Evolutionary conservation across 148 eudicot species (phyloP).

Genomic region (Dysphania ambrosioides): DNA sequence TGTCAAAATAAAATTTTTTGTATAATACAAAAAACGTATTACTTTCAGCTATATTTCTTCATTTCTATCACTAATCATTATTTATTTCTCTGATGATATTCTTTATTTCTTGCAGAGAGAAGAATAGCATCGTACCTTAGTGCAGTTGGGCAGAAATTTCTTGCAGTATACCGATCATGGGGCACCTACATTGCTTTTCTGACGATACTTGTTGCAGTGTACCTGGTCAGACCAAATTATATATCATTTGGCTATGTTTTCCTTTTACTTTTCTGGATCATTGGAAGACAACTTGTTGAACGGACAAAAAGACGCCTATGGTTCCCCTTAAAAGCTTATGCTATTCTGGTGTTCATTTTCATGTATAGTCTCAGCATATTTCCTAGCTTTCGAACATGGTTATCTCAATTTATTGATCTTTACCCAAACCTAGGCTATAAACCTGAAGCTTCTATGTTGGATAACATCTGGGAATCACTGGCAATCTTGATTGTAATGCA

Average conservation of each 20-base stretch:
- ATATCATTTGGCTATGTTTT: constrained; percentile 86
- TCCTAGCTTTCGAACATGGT: constrained; percentile 63
- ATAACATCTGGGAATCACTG: constrained; percentile 85
- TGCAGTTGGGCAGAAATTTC: constrained; percentile 75
- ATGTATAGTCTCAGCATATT: constrained; percentile 81
- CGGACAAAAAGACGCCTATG: constrained; percentile 80
- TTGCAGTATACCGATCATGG: constrained; percentile 71
- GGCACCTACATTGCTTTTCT: constrained; percentile 90
- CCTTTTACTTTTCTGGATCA: constrained; percentile 89
- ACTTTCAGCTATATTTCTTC: neutral
- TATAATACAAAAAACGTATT: too few relatives aligned
- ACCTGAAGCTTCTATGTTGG: constrained; percentile 58
- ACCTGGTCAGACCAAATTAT: constrained; percentile 80
- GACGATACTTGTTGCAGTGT: constrained; percentile 84
- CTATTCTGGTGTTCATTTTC: constrained; percentile 68
- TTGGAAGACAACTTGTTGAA: constrained; percentile 92
- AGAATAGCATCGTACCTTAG: constrained; percentile 79
- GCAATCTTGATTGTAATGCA: constrained; percentile 96
- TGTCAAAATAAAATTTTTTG: too few relatives aligned
- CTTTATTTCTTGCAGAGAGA: constrained; percentile 61
- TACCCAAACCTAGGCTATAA: constrained; percentile 61
- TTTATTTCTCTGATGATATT: neutral
- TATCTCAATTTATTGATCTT: constrained; percentile 65
- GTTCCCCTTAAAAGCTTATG: constrained; percentile 85
- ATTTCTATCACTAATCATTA: neutral